Conservation (phyloP, 805 yeast genomes). For the Wickerhamomyces subpelliculosus region DNA sequence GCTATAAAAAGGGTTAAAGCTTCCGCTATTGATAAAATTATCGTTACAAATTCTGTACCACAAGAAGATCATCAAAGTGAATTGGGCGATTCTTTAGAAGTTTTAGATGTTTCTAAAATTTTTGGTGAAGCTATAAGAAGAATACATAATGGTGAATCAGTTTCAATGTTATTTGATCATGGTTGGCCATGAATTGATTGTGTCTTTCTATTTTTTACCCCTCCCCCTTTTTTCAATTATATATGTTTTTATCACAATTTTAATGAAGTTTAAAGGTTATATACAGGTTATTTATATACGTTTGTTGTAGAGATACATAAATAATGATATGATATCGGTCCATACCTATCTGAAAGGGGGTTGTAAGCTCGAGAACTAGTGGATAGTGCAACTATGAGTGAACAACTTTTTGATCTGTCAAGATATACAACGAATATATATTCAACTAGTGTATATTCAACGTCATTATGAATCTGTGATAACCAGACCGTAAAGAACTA, state of each 20-base stretch:
- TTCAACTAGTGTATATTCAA: too few species aligned
- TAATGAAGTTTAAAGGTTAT: too few species aligned
- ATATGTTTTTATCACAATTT: too few species aligned
- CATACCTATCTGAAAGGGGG: too few species aligned
- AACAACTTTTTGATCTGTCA: too few species aligned
- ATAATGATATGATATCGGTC: too few species aligned
- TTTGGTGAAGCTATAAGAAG: slow-evolving; percentile 94
- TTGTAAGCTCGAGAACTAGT: too few species aligned
- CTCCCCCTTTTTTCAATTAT: neutral
- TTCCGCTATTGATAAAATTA: slow-evolving; percentile 72
- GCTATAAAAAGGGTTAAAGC: slow-evolving; percentile 65
- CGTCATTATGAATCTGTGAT: too few species aligned
- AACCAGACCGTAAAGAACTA: too few species aligned
- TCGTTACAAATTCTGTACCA: slow-evolving; percentile 89
- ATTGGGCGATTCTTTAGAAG: slow-evolving; percentile 61
- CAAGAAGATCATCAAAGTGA: slow-evolving; percentile 52
- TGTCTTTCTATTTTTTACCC: neutral
- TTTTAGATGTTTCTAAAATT: slow-evolving; percentile 79
- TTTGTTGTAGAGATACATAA: neutral
- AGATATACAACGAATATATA: too few species aligned
- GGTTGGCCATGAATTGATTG: slow-evolving; percentile 30
- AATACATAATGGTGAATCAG: slow-evolving; percentile 95
- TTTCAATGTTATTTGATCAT: slow-evolving; percentile 87
- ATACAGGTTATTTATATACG: neutral
- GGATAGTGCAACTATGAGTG: too few species aligned